Evolutionary conservation across 2,329 filamentous ascomycete genomes (phyloP).

Genomic region (Bipolaris bicolor): DNA sequence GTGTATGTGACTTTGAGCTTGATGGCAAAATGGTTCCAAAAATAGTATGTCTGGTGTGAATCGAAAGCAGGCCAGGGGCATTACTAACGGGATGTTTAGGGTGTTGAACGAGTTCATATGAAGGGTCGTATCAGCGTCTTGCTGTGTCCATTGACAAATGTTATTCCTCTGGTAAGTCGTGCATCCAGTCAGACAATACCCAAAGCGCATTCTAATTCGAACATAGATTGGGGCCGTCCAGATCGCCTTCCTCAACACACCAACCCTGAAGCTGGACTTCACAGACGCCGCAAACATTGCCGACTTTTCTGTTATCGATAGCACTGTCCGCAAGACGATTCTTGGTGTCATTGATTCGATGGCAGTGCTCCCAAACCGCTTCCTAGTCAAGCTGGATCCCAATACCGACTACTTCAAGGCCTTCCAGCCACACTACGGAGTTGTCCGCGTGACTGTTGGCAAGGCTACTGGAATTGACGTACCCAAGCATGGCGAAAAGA

Average conservation of each 20-base stretch:
- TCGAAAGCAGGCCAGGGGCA: not conserved
- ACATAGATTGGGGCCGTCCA: slow-evolving; percentile 57
- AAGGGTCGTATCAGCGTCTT: slow-evolving; percentile 54
- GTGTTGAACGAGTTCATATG: slow-evolving; percentile 55
- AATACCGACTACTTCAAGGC: slow-evolving; percentile 58
- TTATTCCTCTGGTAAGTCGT: slow-evolving; percentile 53
- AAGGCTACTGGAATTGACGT: slow-evolving; percentile 49
- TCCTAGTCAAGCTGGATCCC: slow-evolving; percentile 56
- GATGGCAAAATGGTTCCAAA: slow-evolving; percentile 55
- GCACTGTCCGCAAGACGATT: slow-evolving; percentile 54
- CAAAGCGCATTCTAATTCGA: slow-evolving; percentile 10
- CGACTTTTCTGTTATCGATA: slow-evolving; percentile 52
- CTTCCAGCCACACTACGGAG: slow-evolving; percentile 53
- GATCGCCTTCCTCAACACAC: slow-evolving; percentile 58
- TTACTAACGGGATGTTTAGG: slow-evolving; percentile 36
- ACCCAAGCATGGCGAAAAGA: slow-evolving; percentile 47
- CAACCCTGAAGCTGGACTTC: slow-evolving; percentile 55
- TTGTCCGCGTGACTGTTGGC: slow-evolving; percentile 54
- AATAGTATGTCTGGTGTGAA: slow-evolving; percentile 33
- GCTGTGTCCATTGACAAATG: slow-evolving; percentile 54
- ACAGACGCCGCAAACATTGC: slow-evolving; percentile 56
- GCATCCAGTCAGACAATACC: slow-evolving; percentile 44
- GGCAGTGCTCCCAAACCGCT: slow-evolving; percentile 58
- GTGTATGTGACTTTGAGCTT: slow-evolving; percentile 56
- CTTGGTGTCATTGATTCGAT: slow-evolving; percentile 54